Conservation (phyloP, 805 yeast species). For the Starmerella vaccinii region DNA sequence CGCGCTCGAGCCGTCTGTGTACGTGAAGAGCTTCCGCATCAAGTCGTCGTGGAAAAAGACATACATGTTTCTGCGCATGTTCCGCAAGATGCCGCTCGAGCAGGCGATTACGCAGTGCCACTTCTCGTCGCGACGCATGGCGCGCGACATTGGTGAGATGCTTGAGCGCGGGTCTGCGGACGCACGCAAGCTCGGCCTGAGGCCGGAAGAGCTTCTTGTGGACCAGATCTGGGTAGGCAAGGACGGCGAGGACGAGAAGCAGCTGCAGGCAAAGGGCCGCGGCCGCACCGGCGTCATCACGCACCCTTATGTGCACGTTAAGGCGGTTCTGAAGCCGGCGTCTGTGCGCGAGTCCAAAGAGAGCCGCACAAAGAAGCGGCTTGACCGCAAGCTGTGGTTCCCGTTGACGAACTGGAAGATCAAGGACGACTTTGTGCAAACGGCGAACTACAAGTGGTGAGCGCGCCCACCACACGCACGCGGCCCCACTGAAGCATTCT, state of each 20-base stretch:
- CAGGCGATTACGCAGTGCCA: constrained; percentile 88
- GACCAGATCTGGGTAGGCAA: constrained; percentile 85
- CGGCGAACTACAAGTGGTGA: constrained; percentile 33
- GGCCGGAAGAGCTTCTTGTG: constrained; percentile 55
- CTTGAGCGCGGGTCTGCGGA: constrained; percentile 63
- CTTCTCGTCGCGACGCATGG: constrained; percentile 68
- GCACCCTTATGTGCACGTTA: constrained; percentile 71
- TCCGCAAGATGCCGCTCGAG: constrained; percentile 58
- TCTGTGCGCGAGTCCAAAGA: constrained; percentile 47
- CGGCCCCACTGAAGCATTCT: no score
- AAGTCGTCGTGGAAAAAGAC: constrained; percentile 86
- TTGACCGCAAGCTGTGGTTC: constrained; percentile 44
- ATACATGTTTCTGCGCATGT: constrained; percentile 63
- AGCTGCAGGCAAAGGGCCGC: constrained; percentile 78
- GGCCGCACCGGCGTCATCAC: constrained; percentile 74
- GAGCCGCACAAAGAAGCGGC: constrained; percentile 38
- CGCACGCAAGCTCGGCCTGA: constrained; percentile 49
- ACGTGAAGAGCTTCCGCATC: constrained; percentile 66
- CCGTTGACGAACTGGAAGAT: constrained; percentile 33
- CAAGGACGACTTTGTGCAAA: constrained; percentile 30
- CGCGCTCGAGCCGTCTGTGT: constrained; percentile 79
- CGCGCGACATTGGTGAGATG: constrained; percentile 67
- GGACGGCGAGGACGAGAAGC: constrained; percentile 63
- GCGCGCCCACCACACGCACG: not conserved
- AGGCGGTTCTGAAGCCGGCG: constrained; percentile 62